Evolutionary conservation across 2,329 filamentous ascomycete species (phyloP), one percentile per base, ranked within the genome.

Genomic region (Colletotrichum zoysiae): DNA sequence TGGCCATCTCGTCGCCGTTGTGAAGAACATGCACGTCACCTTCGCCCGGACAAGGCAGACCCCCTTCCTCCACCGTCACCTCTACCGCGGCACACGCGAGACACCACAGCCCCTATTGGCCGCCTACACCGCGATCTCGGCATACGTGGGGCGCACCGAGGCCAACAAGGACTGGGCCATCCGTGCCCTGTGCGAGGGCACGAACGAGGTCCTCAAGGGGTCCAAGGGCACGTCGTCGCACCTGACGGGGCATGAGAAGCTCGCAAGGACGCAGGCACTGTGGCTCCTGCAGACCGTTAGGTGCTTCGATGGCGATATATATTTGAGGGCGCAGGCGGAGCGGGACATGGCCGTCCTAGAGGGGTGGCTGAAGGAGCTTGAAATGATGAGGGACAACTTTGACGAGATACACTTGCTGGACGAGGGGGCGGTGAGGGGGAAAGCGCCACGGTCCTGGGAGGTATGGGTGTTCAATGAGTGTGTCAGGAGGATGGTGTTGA

Each of bases 391-490:
- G 58, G 76, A 79, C 16, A 80, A 84, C 64, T 73, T 85, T 46
- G 79, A 82, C 56, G 76, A 75, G 23, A 71, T 76, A 57, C 76
- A 63, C 71, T 73, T 55, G 12, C 65, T 79, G 56, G 74, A 78
- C 2, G 65, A 73, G 26, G 62, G 71, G 5, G 74, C 69, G 58
- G 68, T 78, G 44, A 77, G 79, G 42, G 79, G 81, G 3, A 76
- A 76, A 35, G 79, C 81, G 30, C 84, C 84, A 0, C 76, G 80
- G 63, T 82, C 76, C 35, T 86, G 84, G 84, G 83, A 86, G 78
- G 82, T 78, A 76, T 86, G 84, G 84, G 69, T 85, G 12, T 78
- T 86, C 18, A 76, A 82, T 5, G 84, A 86, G 76, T 83, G 81
- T 68, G 76, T 80, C 8, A 79, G 84, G 20, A 79, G 83, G 50